Base-by-base conservation (phyloP, 345 rosid genomes). In the Eucalyptus pauciflora region DNA sequence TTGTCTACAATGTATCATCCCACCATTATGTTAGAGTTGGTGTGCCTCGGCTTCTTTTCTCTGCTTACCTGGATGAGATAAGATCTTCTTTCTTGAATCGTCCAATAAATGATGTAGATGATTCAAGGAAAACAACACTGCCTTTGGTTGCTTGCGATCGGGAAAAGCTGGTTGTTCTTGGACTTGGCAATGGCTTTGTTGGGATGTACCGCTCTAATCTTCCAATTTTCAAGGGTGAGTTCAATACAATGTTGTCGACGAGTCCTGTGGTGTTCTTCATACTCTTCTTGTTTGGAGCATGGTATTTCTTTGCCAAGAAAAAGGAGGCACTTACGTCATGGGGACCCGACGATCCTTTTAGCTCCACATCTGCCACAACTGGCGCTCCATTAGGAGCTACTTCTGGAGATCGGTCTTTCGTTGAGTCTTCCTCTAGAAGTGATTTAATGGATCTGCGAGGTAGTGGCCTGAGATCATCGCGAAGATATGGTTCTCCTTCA, bases 261-360 rank as follows among this genome's bases (percentile, higher is more conserved):
- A 94, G 96, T 85, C 99, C 99, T 37, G 97, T 97, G 62, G 87
- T 97, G 91, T 94, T 98, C 90, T 98, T 98, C 90, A 85, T 98
- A 86, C 92, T 97, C 86, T 95, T 98, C 91, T 88, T 98, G 79
- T 97, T 97, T 33, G 97, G 92, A 25, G 96, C 98, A 7, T 98
- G 99, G 99, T 97, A 96, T 87, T 97, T 98, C 87, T 98, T 98
- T 79, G 97, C 99, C 8, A 97, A 97, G 96, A 98, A 98, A 95
- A 97, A 98, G 92, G 99, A 97, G 90, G 96, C 95, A 15, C 94
- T 98, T 69, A 97, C 98, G 4, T 96, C 98, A 15, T 98, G 99
- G 99, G 99, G 99, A 89, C 95, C 98, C 0, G 97, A 96, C 49
- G 99, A 97, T 87, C 97, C 98, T 52, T 97, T 97, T 87, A 86